A percentile compares a stretch with the other conserved stretches of the same genome.
phyloP scores from a whole-genome alignment of 176 grass and related monocot genomes.

The sorghum (Sorghum bicolor) region DNA sequence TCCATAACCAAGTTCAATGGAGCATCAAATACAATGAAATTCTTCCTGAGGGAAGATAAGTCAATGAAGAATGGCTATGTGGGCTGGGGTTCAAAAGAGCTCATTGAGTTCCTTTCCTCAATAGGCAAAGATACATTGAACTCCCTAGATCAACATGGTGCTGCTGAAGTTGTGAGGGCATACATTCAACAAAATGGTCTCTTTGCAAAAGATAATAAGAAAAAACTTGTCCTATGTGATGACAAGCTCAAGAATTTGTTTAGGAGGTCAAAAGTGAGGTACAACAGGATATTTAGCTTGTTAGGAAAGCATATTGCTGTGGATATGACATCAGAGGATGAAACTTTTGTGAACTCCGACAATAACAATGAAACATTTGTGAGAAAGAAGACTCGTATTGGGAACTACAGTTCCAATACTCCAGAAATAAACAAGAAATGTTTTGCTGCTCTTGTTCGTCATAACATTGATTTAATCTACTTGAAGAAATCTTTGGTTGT shows the following conservation, averaged over 20 bases:
- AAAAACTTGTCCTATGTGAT: conserved; percentile 66
- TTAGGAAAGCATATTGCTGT: conserved; percentile 71
- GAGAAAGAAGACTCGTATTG: conserved; percentile 24
- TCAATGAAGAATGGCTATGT: conserved; percentile 59
- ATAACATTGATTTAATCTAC: conserved; percentile 74
- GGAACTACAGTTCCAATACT: conserved; percentile 6
- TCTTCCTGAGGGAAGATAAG: conserved; percentile 37
- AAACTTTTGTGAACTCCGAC: conserved; percentile 46
- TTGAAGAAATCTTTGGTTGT: conserved; percentile 70
- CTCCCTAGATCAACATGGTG: conserved; percentile 61
- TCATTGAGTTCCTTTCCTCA: conserved; percentile 70
- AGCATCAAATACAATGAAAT: conserved; percentile 40
- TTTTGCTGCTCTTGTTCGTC: conserved; percentile 52
- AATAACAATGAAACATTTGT: conserved; percentile 41
- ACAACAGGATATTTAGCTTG: conserved; percentile 61
- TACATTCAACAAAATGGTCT: conserved; percentile 63
- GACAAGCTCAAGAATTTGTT: conserved; percentile 52
- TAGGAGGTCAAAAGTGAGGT: conserved; percentile 64
- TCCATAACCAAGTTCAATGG: conserved; percentile 34
- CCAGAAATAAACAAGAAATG: conserved; percentile 46
- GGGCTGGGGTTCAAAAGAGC: conserved; percentile 70
- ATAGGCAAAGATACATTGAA: conserved; percentile 57
- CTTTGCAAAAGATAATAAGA: conserved; percentile 42
- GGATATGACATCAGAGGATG: conserved; percentile 51
- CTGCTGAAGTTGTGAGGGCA: conserved; percentile 54